Evolutionary conservation across 768 basidiomycete genomes (phyloP).

Genomic region (Suillus variegatus): DNA sequence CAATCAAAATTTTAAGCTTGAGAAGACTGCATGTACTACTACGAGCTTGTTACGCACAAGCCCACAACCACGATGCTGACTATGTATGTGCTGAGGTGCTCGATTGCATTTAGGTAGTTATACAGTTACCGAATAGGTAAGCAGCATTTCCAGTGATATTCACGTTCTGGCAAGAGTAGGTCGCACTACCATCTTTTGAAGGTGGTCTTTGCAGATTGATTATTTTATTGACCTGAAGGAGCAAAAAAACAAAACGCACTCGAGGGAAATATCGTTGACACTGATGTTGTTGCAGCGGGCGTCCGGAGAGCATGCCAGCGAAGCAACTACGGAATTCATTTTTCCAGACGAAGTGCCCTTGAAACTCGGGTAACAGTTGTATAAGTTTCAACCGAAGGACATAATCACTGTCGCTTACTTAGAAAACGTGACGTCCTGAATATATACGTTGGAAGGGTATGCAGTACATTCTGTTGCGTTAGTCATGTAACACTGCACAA

Average conservation of each 20-base stretch:
- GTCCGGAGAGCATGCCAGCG: conserved; percentile 41
- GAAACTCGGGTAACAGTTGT: conserved; percentile 31
- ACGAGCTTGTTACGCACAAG: not conserved
- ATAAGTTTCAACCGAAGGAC: conserved; percentile 18
- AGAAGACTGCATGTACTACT: not conserved
- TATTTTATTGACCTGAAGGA: not conserved
- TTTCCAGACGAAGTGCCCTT: conserved; percentile 45
- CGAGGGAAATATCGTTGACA: conserved; percentile 45
- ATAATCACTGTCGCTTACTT: conserved; percentile 20
- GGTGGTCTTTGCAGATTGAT: conserved; percentile 27
- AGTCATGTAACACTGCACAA: conserved; percentile 38
- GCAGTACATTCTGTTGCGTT: conserved; percentile 35
- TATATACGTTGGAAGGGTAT: conserved; percentile 37
- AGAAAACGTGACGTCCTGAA: conserved; percentile 42
- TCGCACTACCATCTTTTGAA: conserved; percentile 41
- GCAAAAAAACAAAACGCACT: conserved; percentile 34
- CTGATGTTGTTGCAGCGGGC: conserved; percentile 46
- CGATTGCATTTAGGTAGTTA: conserved; percentile 15
- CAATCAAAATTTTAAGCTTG: not conserved
- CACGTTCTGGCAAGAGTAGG: conserved; percentile 58
- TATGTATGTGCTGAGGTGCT: not conserved
- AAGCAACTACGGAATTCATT: conserved; percentile 39
- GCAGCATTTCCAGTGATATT: conserved; percentile 46
- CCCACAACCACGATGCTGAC: not conserved
- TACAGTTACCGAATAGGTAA: conserved; percentile 40